These are phyloP conservation scores for Scenedesmus sp. DNA, from an alignment of 163 green algal genomes.

Conservation along the genomic window DNA sequence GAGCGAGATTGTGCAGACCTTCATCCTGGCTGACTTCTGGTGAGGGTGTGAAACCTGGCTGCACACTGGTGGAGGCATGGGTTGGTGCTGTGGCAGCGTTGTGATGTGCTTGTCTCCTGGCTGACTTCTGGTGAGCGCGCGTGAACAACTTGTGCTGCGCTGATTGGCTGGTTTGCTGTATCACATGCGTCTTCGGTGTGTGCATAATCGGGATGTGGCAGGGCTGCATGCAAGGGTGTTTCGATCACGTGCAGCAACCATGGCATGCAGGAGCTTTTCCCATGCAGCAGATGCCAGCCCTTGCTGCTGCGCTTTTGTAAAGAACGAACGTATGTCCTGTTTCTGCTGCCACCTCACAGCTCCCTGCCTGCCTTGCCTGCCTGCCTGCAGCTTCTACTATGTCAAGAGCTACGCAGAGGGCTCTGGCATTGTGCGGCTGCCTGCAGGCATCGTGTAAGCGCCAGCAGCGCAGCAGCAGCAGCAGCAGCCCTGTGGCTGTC, in stretches of 20 bases:
- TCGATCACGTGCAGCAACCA: too few species aligned
- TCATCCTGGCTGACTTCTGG: conserved; percentile 99
- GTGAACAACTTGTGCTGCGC: too few species aligned
- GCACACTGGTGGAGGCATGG: too few species aligned
- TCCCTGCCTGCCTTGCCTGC: not conserved
- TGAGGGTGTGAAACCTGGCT: conserved; percentile 46
- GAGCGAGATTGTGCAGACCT: conserved; percentile 98
- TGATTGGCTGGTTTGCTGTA: too few species aligned
- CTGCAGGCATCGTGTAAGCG: conserved; percentile 88
- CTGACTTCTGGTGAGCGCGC: not conserved
- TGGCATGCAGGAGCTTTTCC: not conserved
- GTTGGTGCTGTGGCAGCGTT: too few species aligned
- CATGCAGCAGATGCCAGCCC: not conserved
- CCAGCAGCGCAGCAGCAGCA: not conserved
- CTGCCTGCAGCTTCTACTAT: conserved; percentile 87
- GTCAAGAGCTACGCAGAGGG: conserved; percentile 95
- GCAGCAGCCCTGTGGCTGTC: not conserved
- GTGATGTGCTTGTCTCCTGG: not conserved
- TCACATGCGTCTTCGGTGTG: too few species aligned
- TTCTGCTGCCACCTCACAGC: not conserved
- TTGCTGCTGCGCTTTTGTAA: not conserved
- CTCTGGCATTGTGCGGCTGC: conserved; percentile 91
- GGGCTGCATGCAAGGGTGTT: too few species aligned
- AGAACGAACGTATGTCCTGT: too few species aligned
- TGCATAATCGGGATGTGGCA: too few species aligned